phyloP scores from a whole-genome alignment of 345 rosid genomes.

The Pelargonium nanum region DNA sequence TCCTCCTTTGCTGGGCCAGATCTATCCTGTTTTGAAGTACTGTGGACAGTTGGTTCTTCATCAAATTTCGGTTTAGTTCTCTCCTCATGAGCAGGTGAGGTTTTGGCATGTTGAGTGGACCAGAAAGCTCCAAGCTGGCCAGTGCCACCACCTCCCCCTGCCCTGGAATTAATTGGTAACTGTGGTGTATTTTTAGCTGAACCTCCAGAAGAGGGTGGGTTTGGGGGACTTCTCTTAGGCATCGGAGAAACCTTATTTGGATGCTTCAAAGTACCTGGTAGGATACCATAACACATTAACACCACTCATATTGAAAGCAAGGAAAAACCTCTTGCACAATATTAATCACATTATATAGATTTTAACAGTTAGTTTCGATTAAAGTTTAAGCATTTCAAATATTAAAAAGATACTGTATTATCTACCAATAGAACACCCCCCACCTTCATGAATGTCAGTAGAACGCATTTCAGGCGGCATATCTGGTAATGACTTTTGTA shows the following conservation, averaged over 20 bases:
- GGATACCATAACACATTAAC: slow-evolving; percentile 9
- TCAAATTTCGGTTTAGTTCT: slow-evolving; percentile 46
- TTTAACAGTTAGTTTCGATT: neutral
- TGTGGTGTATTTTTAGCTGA: slow-evolving; percentile 16
- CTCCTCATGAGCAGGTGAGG: slow-evolving; percentile 42
- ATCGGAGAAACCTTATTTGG: slow-evolving; percentile 45
- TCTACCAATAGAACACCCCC: slow-evolving; percentile 5
- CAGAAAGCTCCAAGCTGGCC: slow-evolving; percentile 86
- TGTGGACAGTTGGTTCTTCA: slow-evolving; percentile 41
- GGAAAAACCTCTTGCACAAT: slow-evolving; percentile 1
- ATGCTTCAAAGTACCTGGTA: slow-evolving; percentile 41
- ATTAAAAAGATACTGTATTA: neutral
- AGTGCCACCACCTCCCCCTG: slow-evolving; percentile 44
- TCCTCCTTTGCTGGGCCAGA: slow-evolving; percentile 38
- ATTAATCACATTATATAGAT: neutral
- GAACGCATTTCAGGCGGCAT: slow-evolving; percentile 58
- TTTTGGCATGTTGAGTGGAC: slow-evolving; percentile 73
- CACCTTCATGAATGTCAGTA: slow-evolving; percentile 42
- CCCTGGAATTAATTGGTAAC: slow-evolving; percentile 21
- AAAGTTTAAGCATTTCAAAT: neutral
- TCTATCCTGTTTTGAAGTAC: slow-evolving; percentile 32
- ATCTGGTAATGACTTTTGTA: slow-evolving; percentile 86
- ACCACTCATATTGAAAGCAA: slow-evolving; percentile 2
- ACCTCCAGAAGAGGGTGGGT: slow-evolving; percentile 43
- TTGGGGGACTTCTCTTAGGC: slow-evolving; percentile 84